Percentiles rank a stretch among this genome's conserved stretches.
These are phyloP conservation scores for Polyplosphaeria fusca DNA, from an alignment of 495 filamentous ascomycete genomes.

Conservation along the genomic window DNA sequence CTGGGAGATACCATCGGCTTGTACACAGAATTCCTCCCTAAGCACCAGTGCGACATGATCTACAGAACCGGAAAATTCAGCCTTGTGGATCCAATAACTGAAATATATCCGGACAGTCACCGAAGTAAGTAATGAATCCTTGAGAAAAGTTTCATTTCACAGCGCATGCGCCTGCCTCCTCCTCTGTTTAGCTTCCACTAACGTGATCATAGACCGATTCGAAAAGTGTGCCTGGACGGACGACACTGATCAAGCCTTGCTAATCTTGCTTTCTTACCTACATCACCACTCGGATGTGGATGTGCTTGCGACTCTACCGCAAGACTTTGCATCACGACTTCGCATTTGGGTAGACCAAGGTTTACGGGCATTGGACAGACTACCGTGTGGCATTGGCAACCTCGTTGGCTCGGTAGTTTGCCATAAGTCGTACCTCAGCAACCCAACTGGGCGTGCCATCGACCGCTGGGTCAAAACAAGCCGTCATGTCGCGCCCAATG, in stretches of 20 bases:
- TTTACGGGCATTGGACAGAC: slow-evolving; percentile 42
- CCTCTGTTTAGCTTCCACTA: background rate
- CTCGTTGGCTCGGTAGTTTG: slow-evolving; percentile 42
- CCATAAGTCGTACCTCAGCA: slow-evolving; percentile 33
- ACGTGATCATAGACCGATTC: slow-evolving; percentile 34
- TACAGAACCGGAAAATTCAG: slow-evolving; percentile 43
- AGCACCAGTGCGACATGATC: slow-evolving; percentile 25
- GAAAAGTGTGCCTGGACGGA: slow-evolving; percentile 48
- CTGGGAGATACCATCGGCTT: slow-evolving; percentile 51
- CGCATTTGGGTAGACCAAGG: slow-evolving; percentile 45
- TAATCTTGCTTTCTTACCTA: slow-evolving; percentile 46
- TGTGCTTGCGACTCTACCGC: slow-evolving; percentile 11
- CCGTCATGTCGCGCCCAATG: slow-evolving; percentile 45
- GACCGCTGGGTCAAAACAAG: slow-evolving; percentile 40
- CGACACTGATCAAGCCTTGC: slow-evolving; percentile 50
- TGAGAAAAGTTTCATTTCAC: no score
- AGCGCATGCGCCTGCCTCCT: no score
- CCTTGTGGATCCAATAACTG: slow-evolving; percentile 37
- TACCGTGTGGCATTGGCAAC: slow-evolving; percentile 45
- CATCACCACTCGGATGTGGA: slow-evolving; percentile 33
- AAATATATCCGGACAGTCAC: slow-evolving; percentile 43
- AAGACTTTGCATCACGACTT: slow-evolving; percentile 44
- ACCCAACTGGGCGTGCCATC: slow-evolving; percentile 38
- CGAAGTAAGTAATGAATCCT: slow-evolving; percentile 29
- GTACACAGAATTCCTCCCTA: slow-evolving; percentile 49